Evolutionary conservation across 2,329 filamentous ascomycete genomes (phyloP), one percentile per base, ranked within the genome.

Genomic region (Purpureocillium lavendulum): DNA sequence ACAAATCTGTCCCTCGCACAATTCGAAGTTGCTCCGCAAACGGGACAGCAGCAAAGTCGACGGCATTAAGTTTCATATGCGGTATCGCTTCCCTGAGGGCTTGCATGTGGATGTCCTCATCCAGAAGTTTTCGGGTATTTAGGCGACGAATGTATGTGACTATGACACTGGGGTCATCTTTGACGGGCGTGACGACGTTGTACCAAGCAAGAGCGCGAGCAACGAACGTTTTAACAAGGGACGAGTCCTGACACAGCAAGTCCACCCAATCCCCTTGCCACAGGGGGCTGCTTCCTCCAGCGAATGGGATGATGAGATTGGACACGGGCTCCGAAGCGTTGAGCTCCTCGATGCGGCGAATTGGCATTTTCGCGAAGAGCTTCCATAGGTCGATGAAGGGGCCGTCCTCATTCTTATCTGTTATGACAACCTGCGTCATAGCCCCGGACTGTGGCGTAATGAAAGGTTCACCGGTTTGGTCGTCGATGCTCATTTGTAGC

Each of bases 221-320:
- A 7, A 52, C 50, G 40, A 66, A 65, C 2, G 53, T 54, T 16
- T 52, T 45, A 9, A 47, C 30, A 13, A 47, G 35, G 4, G 40
- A 17, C 10, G 42, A 56, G 9, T 48, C 43, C 14, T 39, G 40
- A 44, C 63, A 68, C 24, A 51, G 41, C 14, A 51, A 50, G 6
- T 50, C 38, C 7, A 51, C 47, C 56, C 58, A 64, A 43, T 67
- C 57, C 60, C n/a, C n/a, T 40, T 62, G 55, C 65, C 65, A 68
- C 15, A 64, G 44, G 1, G 65, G 62, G 44, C 64, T 67, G 47
- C 55, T 59, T 16, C 52, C 59, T 68, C 58, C 28, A 67, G 24
- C n/a, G n/a, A n/a, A n/a, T n/a, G n/a, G n/a, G n/a, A n/a, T n/a
- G n/a, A n/a, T n/a, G n/a, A n/a, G n/a, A 38, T 60, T 58, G 35